These are phyloP conservation scores for Pleurotus cornucopiae DNA, from an alignment of 768 basidiomycete species.

Conservation along the genomic window DNA sequence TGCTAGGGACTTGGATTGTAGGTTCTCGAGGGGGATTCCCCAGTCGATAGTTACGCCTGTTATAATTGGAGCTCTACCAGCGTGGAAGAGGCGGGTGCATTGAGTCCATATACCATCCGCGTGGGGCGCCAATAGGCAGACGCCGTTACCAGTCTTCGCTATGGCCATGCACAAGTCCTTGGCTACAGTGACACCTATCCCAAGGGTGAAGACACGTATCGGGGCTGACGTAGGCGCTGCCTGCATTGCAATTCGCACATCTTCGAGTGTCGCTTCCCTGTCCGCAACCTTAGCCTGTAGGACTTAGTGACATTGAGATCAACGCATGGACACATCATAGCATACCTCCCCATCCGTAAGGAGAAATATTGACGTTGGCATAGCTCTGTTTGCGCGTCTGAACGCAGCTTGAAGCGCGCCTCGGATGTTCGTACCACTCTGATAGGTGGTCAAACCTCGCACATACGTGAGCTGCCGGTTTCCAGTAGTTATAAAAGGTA, in stretches of 20 bases:
- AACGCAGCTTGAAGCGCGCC: slow-evolving; percentile 37
- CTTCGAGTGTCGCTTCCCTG: slow-evolving; percentile 15
- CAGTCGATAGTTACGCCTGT: slow-evolving; percentile 47
- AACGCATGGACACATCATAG: neutral
- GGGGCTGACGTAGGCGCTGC: slow-evolving; percentile 22
- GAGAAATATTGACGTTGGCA: slow-evolving; percentile 48
- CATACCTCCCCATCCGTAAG: slow-evolving; percentile 55
- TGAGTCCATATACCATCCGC: slow-evolving; percentile 45
- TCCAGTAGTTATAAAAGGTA: too few species aligned
- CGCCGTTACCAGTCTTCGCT: slow-evolving; percentile 51
- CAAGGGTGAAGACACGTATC: slow-evolving; percentile 53
- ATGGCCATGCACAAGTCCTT: slow-evolving; percentile 49
- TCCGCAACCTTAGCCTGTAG: slow-evolving; percentile 16
- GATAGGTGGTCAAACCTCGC: too few species aligned
- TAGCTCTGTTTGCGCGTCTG: slow-evolving; percentile 21
- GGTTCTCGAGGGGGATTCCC: slow-evolving; percentile 27
- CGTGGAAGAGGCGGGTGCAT: slow-evolving; percentile 45
- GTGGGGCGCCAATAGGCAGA: slow-evolving; percentile 39
- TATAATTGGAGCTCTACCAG: slow-evolving; percentile 43
- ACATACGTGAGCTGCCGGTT: slow-evolving; percentile 33
- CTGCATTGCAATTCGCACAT: slow-evolving; percentile 27
- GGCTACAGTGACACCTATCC: slow-evolving; percentile 49
- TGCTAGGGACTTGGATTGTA: slow-evolving; percentile 13
- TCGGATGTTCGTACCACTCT: too few species aligned
- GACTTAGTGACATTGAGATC: neutral